Conservation (phyloP, 2,329 filamentous ascomycete species). For the Ophiostoma sp. region DNA sequence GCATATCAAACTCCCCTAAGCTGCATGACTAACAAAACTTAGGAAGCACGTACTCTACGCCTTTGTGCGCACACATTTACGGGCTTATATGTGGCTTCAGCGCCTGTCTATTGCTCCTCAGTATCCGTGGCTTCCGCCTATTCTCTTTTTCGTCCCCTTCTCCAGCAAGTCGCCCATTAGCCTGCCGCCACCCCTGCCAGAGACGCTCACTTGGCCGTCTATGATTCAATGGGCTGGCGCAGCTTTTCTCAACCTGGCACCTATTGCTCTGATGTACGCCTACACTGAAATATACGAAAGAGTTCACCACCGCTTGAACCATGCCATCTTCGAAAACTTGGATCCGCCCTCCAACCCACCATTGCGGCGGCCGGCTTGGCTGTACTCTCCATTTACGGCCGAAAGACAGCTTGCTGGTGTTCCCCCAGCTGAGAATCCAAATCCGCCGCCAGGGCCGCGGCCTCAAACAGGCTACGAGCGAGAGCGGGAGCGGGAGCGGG, state of each 20-base stretch:
- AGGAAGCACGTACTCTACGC: slow-evolving; percentile 25
- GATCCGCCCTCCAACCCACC: slow-evolving; percentile 30
- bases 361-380: neutral
- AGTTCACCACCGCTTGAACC: slow-evolving; percentile 37
- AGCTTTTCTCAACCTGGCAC: slow-evolving; percentile 40
- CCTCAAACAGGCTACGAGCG: neutral
- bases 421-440: slow-evolving; percentile 10
- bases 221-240: slow-evolving; percentile 42
- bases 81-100: slow-evolving; percentile 50
- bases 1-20: no score
- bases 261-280: slow-evolving; percentile 44
- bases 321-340: slow-evolving; percentile 37
- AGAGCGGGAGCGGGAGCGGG: neutral
- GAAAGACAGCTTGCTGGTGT: slow-evolving; percentile 20
- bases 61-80: slow-evolving; percentile 46
- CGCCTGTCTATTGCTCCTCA: slow-evolving; percentile 44
- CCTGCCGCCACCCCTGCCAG: slow-evolving; percentile 40
- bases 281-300: slow-evolving; percentile 38
- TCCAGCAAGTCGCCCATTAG: slow-evolving; percentile 46
- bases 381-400: slow-evolving; percentile 10
- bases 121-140: slow-evolving; percentile 40
- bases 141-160: slow-evolving; percentile 52
- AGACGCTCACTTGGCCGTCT: slow-evolving; percentile 36
- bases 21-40: no score
- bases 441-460: neutral